Evolutionary conservation across 1,139 yeast genomes (phyloP).

Genomic region (Yamadazyma friedrichii): DNA sequence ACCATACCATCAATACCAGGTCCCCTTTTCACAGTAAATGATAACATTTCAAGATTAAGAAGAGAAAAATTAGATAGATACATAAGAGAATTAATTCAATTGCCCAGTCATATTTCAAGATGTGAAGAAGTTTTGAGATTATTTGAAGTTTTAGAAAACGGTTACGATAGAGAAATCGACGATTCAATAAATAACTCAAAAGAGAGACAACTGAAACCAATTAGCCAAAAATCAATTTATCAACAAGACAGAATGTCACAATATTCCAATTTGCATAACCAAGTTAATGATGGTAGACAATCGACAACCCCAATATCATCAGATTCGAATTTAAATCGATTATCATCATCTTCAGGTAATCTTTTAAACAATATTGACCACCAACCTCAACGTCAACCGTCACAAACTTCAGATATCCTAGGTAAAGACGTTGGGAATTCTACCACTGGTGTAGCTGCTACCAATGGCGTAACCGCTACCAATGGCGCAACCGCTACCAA

Average conservation of each 20-base stretch:
- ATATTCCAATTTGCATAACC: constrained; percentile 31
- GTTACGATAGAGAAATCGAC: constrained; percentile 47
- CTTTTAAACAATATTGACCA: constrained; percentile 7
- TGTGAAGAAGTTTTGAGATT: constrained; percentile 67
- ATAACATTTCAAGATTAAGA: constrained; percentile 80
- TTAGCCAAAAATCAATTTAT: constrained; percentile 40
- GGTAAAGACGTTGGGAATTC: constrained; percentile 1
- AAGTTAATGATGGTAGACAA: constrained; percentile 15
- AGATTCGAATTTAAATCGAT: constrained; percentile 20
- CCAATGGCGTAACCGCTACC: neutral
- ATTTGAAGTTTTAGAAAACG: constrained; percentile 67
- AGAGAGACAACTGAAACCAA: constrained; percentile 37
- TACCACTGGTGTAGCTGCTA: constrained; percentile 8
- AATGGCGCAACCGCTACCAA: neutral
- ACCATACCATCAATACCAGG: constrained; percentile 95
- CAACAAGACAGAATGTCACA: constrained; percentile 46
- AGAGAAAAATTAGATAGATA: constrained; percentile 83
- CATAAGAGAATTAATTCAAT: constrained; percentile 66
- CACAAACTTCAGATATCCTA: constrained; percentile 1
- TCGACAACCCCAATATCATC: constrained; percentile 31
- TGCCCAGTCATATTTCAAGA: constrained; percentile 77
- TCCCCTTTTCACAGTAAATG: constrained; percentile 90
- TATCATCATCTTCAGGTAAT: constrained; percentile 16
- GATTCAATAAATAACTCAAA: constrained; percentile 17
- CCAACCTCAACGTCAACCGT: too few relatives aligned